These are phyloP conservation scores for Sarcocystis neurona DNA, from an alignment of 169 alveolate genomes.

Conservation along the genomic window DNA sequence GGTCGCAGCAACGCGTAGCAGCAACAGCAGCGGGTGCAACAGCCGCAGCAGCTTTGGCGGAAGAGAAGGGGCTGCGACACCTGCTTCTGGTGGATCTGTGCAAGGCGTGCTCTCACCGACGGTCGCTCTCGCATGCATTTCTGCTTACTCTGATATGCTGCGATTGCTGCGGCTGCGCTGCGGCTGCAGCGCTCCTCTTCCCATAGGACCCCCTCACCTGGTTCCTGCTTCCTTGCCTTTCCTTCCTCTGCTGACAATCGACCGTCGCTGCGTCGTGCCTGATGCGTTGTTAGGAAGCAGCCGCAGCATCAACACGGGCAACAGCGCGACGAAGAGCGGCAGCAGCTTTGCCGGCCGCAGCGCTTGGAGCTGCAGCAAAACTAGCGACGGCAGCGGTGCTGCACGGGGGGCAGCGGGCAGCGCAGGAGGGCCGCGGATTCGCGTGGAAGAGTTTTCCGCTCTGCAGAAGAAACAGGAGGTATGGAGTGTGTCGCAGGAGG, in stretches of 20 bases:
- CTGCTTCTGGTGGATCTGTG: too few relatives aligned
- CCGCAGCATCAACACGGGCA: neutral
- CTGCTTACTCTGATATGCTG: constrained; percentile 36
- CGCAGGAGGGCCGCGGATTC: neutral
- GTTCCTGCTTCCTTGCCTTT: constrained; percentile 38
- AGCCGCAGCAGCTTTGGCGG: constrained; percentile 3
- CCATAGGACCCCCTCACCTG: constrained; percentile 62
- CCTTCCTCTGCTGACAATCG: constrained; percentile 54
- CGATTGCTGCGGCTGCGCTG: constrained; percentile 48
- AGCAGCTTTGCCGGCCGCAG: constrained; percentile 3
- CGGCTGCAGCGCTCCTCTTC: constrained; percentile 34
- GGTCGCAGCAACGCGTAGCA: constrained; percentile 9
- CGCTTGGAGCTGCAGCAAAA: constrained; percentile 22
- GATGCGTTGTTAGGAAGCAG: constrained; percentile 2
- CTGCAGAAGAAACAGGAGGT: too few relatives aligned
- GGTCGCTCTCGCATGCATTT: constrained; percentile 40
- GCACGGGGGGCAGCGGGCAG: neutral
- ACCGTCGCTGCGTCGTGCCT: constrained; percentile 40
- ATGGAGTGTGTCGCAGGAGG: too few relatives aligned
- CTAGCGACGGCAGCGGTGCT: neutral
- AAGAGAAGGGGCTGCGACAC: too few relatives aligned
- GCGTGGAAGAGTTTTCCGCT: too few relatives aligned
- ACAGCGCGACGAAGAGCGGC: neutral
- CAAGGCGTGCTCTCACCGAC: constrained; percentile 32
- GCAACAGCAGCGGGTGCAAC: too few relatives aligned